These are phyloP conservation scores for Filobasidium floriforme DNA, from an alignment of 768 basidiomycete genomes.

Conservation along the genomic window DNA sequence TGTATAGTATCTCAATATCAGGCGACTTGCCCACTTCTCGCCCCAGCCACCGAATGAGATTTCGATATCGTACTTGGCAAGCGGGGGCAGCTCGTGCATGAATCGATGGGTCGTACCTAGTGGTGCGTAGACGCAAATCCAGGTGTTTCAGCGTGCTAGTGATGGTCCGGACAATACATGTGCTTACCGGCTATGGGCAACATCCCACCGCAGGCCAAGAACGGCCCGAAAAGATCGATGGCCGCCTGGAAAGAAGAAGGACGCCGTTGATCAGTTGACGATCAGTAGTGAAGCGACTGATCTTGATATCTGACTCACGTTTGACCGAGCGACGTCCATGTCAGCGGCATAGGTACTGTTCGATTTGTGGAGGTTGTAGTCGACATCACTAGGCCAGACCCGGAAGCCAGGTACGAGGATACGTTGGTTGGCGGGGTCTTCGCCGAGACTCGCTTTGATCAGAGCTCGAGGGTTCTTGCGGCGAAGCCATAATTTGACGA, in stretches of 20 bases:
- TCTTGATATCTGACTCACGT: not conserved
- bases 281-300: too few species aligned
- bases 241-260: not conserved
- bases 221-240: not conserved
- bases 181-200: not conserved
- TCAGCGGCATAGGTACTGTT: slow-evolving; percentile 4
- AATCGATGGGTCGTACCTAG: slow-evolving; percentile 22
- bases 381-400: slow-evolving; percentile 7
- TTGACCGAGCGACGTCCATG: slow-evolving; percentile 5
- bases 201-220: not conserved
- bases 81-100: slow-evolving; percentile 40
- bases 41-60: slow-evolving; percentile 37
- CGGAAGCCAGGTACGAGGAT: slow-evolving; percentile 1
- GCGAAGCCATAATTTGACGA: not conserved
- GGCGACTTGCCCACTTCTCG: slow-evolving; percentile 36
- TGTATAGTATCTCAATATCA: not conserved
- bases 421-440: not conserved
- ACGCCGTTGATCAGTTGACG: not conserved
- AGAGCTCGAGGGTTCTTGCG: not conserved
- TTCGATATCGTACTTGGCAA: slow-evolving; percentile 37
- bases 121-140: not conserved
- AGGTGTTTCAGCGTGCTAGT: not conserved
- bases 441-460: not conserved
- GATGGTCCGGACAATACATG: too few species aligned
- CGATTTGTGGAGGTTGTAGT: slow-evolving; percentile 6